Evolutionary conservation across 2,329 filamentous ascomycete species (phyloP), one percentile per base, ranked within the genome.

Genomic region (Ceratocystis huliohia): DNA sequence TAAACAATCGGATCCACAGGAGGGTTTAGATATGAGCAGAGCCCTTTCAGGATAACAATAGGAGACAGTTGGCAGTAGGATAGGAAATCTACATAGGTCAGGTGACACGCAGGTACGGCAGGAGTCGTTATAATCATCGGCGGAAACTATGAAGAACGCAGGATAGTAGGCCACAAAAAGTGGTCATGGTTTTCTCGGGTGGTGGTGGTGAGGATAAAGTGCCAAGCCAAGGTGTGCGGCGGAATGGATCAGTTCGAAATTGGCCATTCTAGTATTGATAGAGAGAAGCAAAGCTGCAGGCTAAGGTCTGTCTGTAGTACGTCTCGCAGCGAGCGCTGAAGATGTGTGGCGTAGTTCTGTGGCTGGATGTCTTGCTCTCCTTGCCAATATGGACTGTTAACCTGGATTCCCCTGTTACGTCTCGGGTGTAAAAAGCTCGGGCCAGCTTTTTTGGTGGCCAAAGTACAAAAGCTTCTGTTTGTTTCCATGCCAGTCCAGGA

Each of bases 401-500:
- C 48, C 22, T 20, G 48, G 48, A 13, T 22, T 50, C 22, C 48
- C 48, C 48, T 50, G 48, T 50, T 50, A 10, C 10, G 48, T 50
- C n/a, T 22, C n/a, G 48, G 8, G 20, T 50, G 48, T 22, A 53
- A 10, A 53, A 53, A 53, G 48, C 48, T 53, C 3, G 22, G 48
- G 48, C 48, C 48, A 53, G 22, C 15, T 53, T 53, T 53, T 15
- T 28, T 53, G 48, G 25, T 2, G 25, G 15, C n/a, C 10, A 28
- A 48, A 48, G 22, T 10, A 53, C 22, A 25, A 53, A 53, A 22
- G 48, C 48, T 53, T 53, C 48, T 53, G 48, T 53, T 53, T 53
- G 48, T 53, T 53, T 53, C 48, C 22, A 53, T 53, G 48, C 48
- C 48, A 28, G 48, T 53, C 48, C 22, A 53, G 48, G 48, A 25